These are phyloP conservation scores for Abrus precatorius DNA, from an alignment of 306 rosid species.

Conservation along the genomic window DNA sequence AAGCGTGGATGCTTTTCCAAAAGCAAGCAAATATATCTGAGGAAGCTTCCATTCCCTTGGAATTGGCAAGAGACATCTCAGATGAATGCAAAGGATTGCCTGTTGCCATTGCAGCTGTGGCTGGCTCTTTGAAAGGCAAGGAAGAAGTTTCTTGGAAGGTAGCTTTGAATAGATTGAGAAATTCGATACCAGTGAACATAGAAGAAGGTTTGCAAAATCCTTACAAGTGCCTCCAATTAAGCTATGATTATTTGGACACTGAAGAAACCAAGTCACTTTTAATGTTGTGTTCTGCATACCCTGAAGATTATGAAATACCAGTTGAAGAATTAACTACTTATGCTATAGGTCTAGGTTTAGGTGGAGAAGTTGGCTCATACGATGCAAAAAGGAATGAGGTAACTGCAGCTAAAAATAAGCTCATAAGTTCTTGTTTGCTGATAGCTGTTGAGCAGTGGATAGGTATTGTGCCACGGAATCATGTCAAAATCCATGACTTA, in stretches of 20 bases:
- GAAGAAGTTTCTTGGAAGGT: not conserved
- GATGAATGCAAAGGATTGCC: too few relatives aligned
- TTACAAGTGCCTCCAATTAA: conserved; percentile 33
- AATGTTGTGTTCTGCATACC: too few relatives aligned
- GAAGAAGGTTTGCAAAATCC: not conserved
- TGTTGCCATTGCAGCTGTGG: too few relatives aligned
- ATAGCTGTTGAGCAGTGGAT: not conserved
- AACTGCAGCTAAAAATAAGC: not conserved
- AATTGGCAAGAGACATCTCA: too few relatives aligned
- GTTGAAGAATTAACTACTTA: not conserved
- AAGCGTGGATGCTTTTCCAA: conserved; percentile 33
- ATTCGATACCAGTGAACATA: not conserved
- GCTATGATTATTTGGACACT: conserved; percentile 33
- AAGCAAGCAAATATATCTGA: not conserved
- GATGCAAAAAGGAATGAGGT: conserved; percentile 9
- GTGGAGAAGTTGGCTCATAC: not conserved
- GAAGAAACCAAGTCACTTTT: conserved; percentile 19
- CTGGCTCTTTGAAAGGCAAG: not conserved
- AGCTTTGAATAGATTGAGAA: not conserved
- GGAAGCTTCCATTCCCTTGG: not conserved
- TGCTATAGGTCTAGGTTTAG: conserved; percentile 29
- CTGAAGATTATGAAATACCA: too few relatives aligned
- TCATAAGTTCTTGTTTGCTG: conserved; percentile 34
- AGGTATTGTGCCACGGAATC: not conserved
- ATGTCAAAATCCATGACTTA: conserved; percentile 46